A percentile compares a stretch with the other conserved stretches of the same genome.
Conservation (phyloP, 495 filamentous ascomycete species). For the Neurospora tetrasperma region DNA sequence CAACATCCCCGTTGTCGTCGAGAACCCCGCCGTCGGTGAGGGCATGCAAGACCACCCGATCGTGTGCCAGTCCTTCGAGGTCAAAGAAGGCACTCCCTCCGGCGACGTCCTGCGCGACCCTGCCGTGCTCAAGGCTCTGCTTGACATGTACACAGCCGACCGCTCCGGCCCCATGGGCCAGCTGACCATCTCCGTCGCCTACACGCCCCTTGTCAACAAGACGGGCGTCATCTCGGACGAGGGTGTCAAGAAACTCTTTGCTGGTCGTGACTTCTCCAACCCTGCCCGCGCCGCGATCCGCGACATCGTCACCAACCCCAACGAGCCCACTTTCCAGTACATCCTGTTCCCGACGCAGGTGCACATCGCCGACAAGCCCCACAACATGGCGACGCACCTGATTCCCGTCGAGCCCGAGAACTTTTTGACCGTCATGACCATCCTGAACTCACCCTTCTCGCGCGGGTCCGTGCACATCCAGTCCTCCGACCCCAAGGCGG, state of each 20-base stretch:
- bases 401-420: constrained; percentile 24
- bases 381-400: constrained; percentile 27
- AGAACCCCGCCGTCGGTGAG: constrained; percentile 70
- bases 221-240: constrained; percentile 21
- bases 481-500: constrained; percentile 21
- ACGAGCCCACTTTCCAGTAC: constrained; percentile 28
- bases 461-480: constrained; percentile 48
- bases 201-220: constrained; percentile 31
- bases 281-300: constrained; percentile 10
- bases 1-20: constrained; percentile 56
- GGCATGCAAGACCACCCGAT: constrained; percentile 44
- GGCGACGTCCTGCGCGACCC: constrained; percentile 35
- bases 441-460: constrained; percentile 42
- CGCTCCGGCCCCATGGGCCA: constrained; percentile 27
- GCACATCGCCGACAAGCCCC: constrained; percentile 21
- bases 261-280: constrained; percentile 6
- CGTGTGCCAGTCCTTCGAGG: constrained; percentile 30
- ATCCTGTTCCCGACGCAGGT: constrained; percentile 30
- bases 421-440: constrained; percentile 29
- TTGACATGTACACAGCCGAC: constrained; percentile 27
- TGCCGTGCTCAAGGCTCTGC: constrained; percentile 21
- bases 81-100: constrained; percentile 30
- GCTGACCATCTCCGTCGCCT: constrained; percentile 31
- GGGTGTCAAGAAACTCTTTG: constrained; percentile 19
- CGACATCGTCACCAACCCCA: constrained; percentile 18